These are phyloP conservation scores for Parastagonospora nodorum DNA, from an alignment of 2,329 filamentous ascomycete genomes.

Conservation along the genomic window DNA sequence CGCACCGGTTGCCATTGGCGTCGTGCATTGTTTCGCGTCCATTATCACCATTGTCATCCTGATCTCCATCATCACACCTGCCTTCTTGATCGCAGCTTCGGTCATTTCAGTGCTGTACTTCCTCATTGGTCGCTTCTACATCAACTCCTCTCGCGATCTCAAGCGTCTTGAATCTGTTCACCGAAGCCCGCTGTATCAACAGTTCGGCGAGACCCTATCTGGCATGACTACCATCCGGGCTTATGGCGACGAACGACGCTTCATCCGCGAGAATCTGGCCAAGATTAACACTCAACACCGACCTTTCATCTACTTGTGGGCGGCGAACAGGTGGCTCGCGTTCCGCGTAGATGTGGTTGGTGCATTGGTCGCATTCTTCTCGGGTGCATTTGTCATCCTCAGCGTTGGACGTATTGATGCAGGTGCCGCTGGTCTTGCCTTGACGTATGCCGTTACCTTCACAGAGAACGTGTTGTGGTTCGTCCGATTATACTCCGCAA, in stretches of 20 bases:
- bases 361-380: constrained; percentile 90
- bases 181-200: constrained; percentile 93
- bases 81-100: constrained; percentile 82
- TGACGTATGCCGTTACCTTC: constrained; percentile 96
- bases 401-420: constrained; percentile 84
- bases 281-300: constrained; percentile 90
- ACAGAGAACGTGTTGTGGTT: constrained; percentile 98
- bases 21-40: constrained; percentile 68
- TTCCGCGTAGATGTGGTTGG: constrained; percentile 90
- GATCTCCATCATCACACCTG: constrained; percentile 87
- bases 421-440: constrained; percentile 87
- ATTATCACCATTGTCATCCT: constrained; percentile 85
- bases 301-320: constrained; percentile 96
- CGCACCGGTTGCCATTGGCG: constrained; percentile 83
- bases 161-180: constrained; percentile 95
- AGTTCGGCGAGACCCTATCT: constrained; percentile 93
- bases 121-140: constrained; percentile 83
- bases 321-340: constrained; percentile 93
- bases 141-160: constrained; percentile 89
- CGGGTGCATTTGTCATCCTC: constrained; percentile 85
- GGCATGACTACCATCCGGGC: constrained; percentile 97
- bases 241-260: constrained; percentile 91
- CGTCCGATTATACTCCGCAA: constrained; percentile 88
- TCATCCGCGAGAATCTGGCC: constrained; percentile 86
- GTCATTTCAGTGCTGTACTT: constrained; percentile 87